Conservation (phyloP, 306 rosid genomes). For the Malus sylvestris region DNA sequence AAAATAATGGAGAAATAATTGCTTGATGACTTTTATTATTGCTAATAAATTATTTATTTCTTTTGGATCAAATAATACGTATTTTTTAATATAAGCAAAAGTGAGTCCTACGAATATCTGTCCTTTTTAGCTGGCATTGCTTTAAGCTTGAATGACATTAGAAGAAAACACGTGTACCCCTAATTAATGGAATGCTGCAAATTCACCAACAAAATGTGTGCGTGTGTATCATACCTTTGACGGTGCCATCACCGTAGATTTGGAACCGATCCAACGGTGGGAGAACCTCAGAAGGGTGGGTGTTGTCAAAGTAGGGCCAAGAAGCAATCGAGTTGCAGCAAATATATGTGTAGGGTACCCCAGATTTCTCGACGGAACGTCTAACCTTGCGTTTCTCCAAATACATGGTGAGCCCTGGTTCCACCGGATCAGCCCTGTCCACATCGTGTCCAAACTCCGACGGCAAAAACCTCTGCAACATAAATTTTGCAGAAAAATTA, state of each 20-base stretch:
- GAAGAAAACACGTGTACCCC: not conserved
- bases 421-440: slow-evolving; percentile 63
- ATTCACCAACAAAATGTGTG: not conserved
- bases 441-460: slow-evolving; percentile 76
- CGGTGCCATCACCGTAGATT: slow-evolving; percentile 64
- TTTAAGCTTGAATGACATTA: no score
- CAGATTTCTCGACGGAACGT: slow-evolving; percentile 28
- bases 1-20: no score
- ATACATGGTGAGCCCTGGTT: slow-evolving; percentile 57
- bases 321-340: slow-evolving; percentile 74
- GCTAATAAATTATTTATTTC: no score
- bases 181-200: not conserved
- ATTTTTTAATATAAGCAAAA: no score
- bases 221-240: slow-evolving; percentile 36
- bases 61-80: no score
- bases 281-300: slow-evolving; percentile 45
- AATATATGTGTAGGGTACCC: slow-evolving; percentile 44
- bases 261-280: slow-evolving; percentile 57
- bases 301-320: slow-evolving; percentile 63
- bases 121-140: not conserved
- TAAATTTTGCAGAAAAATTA: not conserved
- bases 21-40: no score
- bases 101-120: not conserved
- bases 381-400: slow-evolving; percentile 40
- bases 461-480: slow-evolving; percentile 55